A percentile compares a stretch with the other conserved stretches of the same genome.
Evolutionary conservation across 768 basidiomycete species (phyloP).

Genomic region (Cystoderma amianthinum): DNA sequence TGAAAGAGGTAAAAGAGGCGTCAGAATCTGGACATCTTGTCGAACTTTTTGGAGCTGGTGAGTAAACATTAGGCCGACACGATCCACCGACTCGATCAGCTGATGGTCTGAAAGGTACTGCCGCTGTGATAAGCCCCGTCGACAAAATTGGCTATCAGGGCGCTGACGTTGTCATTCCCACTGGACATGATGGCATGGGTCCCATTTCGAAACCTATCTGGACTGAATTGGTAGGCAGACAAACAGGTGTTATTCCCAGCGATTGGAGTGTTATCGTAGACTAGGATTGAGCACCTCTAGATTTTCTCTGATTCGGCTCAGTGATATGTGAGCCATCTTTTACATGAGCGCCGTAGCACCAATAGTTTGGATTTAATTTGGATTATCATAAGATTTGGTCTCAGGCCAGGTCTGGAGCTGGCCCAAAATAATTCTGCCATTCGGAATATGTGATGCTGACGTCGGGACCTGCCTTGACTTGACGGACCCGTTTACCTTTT

Average conservation of each 20-base stretch:
- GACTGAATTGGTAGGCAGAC: conserved; percentile 70
- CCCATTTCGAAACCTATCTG: conserved; percentile 68
- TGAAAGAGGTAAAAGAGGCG: conserved; percentile 64
- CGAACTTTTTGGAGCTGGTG: conserved; percentile 81
- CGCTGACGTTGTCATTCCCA: conserved; percentile 56
- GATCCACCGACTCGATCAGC: background rate
- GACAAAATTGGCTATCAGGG: conserved; percentile 70
- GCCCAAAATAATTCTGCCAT: too few relatives aligned
- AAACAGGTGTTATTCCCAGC: conserved; percentile 70
- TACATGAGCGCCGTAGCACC: too few relatives aligned
- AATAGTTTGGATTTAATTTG: too few relatives aligned
- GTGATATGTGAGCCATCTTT: too few relatives aligned
- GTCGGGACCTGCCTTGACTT: too few relatives aligned
- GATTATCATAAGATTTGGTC: too few relatives aligned
- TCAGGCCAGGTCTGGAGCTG: too few relatives aligned
- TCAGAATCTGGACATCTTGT: conserved; percentile 56
- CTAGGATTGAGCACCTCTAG: background rate
- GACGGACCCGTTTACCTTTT: too few relatives aligned
- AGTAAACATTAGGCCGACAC: conserved; percentile 12
- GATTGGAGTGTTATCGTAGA: conserved; percentile 65
- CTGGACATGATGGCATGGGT: conserved; percentile 71
- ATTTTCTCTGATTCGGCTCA: background rate
- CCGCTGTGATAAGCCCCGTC: conserved; percentile 68
- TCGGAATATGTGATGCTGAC: too few relatives aligned
- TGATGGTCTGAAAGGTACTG: conserved; percentile 51